phyloP scores from a whole-genome alignment of 140 eudicot species.

The Flaveria floridana region DNA sequence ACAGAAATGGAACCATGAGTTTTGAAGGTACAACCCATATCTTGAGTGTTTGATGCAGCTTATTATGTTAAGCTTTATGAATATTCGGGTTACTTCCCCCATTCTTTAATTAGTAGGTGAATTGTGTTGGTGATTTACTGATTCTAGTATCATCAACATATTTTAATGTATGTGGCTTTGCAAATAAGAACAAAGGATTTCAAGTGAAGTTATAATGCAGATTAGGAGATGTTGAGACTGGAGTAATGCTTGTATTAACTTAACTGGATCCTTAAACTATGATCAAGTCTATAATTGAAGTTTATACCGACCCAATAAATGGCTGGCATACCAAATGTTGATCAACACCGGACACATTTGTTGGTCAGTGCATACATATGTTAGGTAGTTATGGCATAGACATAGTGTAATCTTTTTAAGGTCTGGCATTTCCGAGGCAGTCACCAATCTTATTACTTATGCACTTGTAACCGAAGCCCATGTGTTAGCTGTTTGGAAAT shows the following conservation, averaged over 20 bases:
- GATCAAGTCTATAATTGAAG: neutral
- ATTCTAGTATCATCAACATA: neutral
- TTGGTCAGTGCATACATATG: neutral
- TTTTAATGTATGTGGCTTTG: neutral
- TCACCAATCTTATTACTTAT: neutral
- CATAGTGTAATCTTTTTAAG: neutral
- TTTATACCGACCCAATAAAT: neutral
- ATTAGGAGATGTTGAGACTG: too few species aligned
- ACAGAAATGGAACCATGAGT: slow-evolving; percentile 89
- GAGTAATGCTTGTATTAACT: neutral
- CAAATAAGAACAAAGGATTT: neutral
- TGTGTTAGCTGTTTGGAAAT: neutral
- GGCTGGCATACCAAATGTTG: neutral
- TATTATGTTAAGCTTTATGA: neutral
- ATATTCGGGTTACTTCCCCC: neutral
- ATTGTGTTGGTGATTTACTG: neutral
- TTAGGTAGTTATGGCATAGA: neutral
- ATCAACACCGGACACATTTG: neutral
- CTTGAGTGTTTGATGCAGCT: slow-evolving; percentile 2
- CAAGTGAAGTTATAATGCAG: neutral
- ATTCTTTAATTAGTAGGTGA: neutral
- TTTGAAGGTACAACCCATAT: slow-evolving; percentile 53
- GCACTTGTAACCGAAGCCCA: neutral
- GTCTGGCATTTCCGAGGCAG: neutral
- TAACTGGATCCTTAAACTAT: neutral